Evolutionary conservation across 176 grass and related monocot genomes (phyloP).

Genomic region (Cocos nucifera): DNA sequence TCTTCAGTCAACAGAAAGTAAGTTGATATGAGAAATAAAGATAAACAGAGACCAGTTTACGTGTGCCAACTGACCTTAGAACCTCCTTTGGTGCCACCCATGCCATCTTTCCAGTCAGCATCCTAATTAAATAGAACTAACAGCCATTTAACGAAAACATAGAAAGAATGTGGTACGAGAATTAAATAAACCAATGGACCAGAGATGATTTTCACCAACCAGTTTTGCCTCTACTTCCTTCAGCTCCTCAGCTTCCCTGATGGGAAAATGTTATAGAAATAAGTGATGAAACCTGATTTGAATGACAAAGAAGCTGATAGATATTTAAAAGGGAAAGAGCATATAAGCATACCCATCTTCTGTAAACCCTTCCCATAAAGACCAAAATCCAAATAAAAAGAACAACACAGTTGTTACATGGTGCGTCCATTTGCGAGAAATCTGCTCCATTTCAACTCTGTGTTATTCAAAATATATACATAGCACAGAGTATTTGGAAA

Average conservation of each 20-base stretch:
- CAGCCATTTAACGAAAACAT: slow-evolving; percentile 17
- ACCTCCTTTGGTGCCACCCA: slow-evolving; percentile 52
- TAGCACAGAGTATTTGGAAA: no score
- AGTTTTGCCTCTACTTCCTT: slow-evolving; percentile 84
- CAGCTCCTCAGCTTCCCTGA: slow-evolving; percentile 76
- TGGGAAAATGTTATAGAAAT: neutral
- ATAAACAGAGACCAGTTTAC: neutral
- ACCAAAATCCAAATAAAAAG: slow-evolving; percentile 89
- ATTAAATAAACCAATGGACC: slow-evolving; percentile 6
- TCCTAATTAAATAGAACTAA: slow-evolving; percentile 30
- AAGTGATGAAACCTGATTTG: slow-evolving; percentile 16
- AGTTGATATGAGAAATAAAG: neutral
- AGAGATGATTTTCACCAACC: slow-evolving; percentile 43
- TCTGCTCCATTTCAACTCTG: slow-evolving; percentile 35
- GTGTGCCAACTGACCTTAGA: slow-evolving; percentile 42
- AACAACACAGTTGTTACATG: slow-evolving; percentile 88
- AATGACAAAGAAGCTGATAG: slow-evolving; percentile 1
- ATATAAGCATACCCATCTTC: slow-evolving; percentile 57
- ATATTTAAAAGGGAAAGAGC: slow-evolving; percentile 2
- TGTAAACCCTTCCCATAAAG: slow-evolving; percentile 91
- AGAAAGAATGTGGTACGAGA: slow-evolving; percentile 11
- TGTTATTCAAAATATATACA: no score
- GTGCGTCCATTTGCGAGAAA: slow-evolving; percentile 94
- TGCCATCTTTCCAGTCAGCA: slow-evolving; percentile 67
- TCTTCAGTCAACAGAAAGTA: no score